Percentiles rank a stretch among this genome's conserved stretches.
Conservation (phyloP, 768 basidiomycete species). For the Lactifluus volemus region DNA sequence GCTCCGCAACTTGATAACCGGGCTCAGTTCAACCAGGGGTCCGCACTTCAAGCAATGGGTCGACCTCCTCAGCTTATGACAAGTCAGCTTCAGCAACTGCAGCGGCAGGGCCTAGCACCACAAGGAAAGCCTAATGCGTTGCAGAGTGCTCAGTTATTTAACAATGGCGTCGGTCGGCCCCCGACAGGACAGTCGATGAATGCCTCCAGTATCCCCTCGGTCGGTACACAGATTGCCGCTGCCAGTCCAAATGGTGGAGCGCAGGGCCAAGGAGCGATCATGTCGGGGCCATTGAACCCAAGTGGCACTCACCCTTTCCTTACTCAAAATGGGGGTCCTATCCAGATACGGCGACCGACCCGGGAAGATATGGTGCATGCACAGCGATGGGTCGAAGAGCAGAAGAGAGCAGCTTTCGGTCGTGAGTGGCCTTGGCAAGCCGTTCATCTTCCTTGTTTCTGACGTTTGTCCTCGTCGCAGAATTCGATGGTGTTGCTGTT, state of each 20-base stretch:
- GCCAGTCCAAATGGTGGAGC: not conserved
- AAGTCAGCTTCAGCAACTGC: not conserved
- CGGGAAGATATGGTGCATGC: not conserved
- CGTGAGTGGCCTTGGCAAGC: not conserved
- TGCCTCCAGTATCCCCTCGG: not conserved
- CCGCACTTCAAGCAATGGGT: not conserved
- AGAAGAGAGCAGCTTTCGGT: not conserved
- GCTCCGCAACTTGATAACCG: slow-evolving; percentile 3
- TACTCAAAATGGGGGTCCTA: not conserved
- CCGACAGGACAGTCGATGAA: slow-evolving; percentile 1
- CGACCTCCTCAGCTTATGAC: not conserved
- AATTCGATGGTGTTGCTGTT: not conserved
- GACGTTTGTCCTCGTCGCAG: not conserved
- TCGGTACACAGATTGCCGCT: not conserved
- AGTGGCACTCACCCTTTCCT: not conserved
- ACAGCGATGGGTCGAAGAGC: slow-evolving; percentile 7
- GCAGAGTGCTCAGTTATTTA: not conserved
- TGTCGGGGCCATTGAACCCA: slow-evolving; percentile 5
- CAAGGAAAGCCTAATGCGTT: slow-evolving; percentile 1
- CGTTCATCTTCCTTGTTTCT: not conserved
- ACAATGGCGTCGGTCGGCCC: not conserved
- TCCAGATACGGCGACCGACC: not conserved
- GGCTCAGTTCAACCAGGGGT: slow-evolving; percentile 1
- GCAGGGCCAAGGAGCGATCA: slow-evolving; percentile 1
- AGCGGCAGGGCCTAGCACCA: not conserved